These are phyloP conservation scores for Candida glucosophila DNA, from an alignment of 1,139 yeast species.

Conservation along the genomic window DNA sequence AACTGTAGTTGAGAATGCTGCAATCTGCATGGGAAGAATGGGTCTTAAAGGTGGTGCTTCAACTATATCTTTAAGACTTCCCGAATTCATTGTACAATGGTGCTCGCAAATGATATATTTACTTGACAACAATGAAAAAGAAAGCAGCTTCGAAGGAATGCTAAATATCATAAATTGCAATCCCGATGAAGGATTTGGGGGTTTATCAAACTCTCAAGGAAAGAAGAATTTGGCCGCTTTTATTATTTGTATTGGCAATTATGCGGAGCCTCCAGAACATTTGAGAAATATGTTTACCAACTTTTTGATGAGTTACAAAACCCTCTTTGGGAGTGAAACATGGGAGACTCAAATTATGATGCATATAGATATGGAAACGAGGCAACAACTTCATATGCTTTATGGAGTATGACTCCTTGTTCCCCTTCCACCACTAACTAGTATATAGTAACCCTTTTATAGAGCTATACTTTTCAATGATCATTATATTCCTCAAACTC, in stretches of 20 bases:
- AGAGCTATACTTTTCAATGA: no score
- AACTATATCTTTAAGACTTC: slow-evolving; percentile 45
- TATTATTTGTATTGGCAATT: slow-evolving; percentile 57
- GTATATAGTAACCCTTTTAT: no score
- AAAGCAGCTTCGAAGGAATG: slow-evolving; percentile 72
- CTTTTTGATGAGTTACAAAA: slow-evolving; percentile 37
- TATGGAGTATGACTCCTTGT: slow-evolving; percentile 13
- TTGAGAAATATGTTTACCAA: slow-evolving; percentile 38
- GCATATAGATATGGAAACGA: slow-evolving; percentile 24
- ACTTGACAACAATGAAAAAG: slow-evolving; percentile 75
- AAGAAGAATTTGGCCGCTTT: slow-evolving; percentile 45
- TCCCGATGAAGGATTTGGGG: slow-evolving; percentile 56
- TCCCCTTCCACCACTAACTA: no score
- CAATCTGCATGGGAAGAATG: slow-evolving; percentile 88
- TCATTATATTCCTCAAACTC: slow-evolving; percentile 7
- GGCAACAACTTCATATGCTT: slow-evolving; percentile 12
- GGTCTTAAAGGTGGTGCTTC: slow-evolving; percentile 59
- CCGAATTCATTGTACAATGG: slow-evolving; percentile 58
- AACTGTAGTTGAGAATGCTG: slow-evolving; percentile 77
- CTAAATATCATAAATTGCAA: slow-evolving; percentile 53
- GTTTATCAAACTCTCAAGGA: slow-evolving; percentile 36
- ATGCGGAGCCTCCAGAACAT: slow-evolving; percentile 41
- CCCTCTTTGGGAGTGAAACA: slow-evolving; percentile 36
- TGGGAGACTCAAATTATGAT: slow-evolving; percentile 24
- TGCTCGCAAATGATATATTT: slow-evolving; percentile 54